phyloP scores from a whole-genome alignment of 306 rosid genomes.

The Malus sieversii region DNA sequence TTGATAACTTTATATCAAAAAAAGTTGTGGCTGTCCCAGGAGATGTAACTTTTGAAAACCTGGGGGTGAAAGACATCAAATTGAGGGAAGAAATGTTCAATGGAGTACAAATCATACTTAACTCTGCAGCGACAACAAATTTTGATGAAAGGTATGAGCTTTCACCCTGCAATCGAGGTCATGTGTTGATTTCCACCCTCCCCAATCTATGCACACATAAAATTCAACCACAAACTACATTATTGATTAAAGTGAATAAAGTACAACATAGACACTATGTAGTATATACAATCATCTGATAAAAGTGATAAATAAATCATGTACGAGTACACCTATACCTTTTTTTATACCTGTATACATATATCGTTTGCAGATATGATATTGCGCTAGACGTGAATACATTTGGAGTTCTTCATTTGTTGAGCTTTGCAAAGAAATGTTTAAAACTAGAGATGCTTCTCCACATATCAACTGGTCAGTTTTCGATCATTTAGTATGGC shows the following conservation, averaged over 20 bases:
- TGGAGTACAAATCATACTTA: constrained; percentile 17
- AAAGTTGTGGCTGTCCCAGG: constrained; percentile 21
- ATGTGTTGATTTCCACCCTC: neutral
- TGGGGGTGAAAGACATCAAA: constrained; percentile 19
- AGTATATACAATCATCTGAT: neutral
- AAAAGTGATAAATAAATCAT: neutral
- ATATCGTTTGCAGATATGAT: constrained; percentile 19
- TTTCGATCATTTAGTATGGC: neutral
- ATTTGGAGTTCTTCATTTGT: constrained; percentile 12
- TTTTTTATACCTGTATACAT: neutral
- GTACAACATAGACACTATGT: neutral
- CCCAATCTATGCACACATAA: too few species aligned
- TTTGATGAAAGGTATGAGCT: constrained; percentile 25
- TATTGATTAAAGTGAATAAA: too few species aligned
- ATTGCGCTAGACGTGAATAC: constrained; percentile 24
- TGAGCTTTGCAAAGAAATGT: constrained; percentile 24
- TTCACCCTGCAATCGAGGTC: neutral
- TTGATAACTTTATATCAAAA: constrained; percentile 17
- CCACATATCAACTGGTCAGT: constrained; percentile 35
- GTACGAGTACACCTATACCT: too few species aligned
- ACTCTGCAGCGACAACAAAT: constrained; percentile 25
- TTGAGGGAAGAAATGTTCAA: neutral
- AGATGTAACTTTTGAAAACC: constrained; percentile 16
- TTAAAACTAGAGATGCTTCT: constrained; percentile 5
- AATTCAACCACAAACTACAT: neutral